Base-by-base conservation (phyloP, 2,329 filamentous ascomycete genomes). In the Beauveria sp. region DNA sequence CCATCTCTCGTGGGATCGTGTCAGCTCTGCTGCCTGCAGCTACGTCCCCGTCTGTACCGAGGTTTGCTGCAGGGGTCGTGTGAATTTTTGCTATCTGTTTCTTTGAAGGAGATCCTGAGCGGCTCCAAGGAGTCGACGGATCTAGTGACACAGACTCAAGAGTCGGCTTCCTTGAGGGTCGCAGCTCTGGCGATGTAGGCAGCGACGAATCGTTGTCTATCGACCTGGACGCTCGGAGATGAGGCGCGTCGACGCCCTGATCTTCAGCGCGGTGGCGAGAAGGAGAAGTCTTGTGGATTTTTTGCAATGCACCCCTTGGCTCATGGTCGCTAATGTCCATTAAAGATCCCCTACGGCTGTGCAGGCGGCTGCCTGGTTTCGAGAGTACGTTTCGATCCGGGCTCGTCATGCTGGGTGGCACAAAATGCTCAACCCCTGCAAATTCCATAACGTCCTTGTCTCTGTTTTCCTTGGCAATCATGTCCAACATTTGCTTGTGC, bases 141-240 rank as follows among this genome's bases (percentile, higher is more conserved):
- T 89, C 86, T 64, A 83, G 79, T 24, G 87, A 82, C 14, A 80
- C 80, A 4, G 84, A 84, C 56, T 87, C 80, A 37, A 82, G 77
- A 1, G 75, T 73, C 66, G 76, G 66, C 67, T 83, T 72, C 63
- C 79, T 70, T 71, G 78, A 65, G 5, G 76, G 69, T 41, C 75
- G 79, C n/a, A 79, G 68, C 26, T 80, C 79, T 5, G 84, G 84
- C 0, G 84, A 86, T 34, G 79, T 72, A 10, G 80, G 78, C 16
- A 74, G 70, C 18, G 80, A 80, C 1, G 74, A 76, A 61, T 76
- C 80, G 63, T 75, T 72, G 34, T 79, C 80, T 41, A 76, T 69
- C 2, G 78, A 80, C 24, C 70, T 67, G 12, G 75, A 69, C n/a
- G 73, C 70, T 9, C 65, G 68, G 3, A 68, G 69, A n/a, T 65